Evolutionary conservation across 2,329 filamentous ascomycete genomes (phyloP).

Genomic region (Trichoderma lentiforme): DNA sequence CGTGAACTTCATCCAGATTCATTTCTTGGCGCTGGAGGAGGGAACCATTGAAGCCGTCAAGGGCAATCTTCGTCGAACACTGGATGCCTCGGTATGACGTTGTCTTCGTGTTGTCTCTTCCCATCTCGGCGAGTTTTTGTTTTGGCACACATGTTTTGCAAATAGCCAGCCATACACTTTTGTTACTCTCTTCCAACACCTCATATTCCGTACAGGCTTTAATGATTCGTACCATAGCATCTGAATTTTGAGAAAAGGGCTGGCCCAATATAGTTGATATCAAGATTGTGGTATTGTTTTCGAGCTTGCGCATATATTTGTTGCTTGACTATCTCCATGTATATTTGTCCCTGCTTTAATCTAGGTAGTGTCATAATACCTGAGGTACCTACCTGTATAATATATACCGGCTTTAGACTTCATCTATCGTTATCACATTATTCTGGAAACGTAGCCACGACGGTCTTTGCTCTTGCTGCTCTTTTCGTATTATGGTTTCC

Average conservation of each 20-base stretch:
- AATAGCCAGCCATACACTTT: background rate
- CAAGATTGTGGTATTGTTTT: background rate
- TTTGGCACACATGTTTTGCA: background rate
- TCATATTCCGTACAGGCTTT: background rate
- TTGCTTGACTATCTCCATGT: background rate
- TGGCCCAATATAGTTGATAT: background rate
- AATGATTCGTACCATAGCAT: background rate
- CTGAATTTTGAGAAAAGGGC: background rate
- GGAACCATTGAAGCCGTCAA: constrained; percentile 56
- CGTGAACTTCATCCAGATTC: constrained; percentile 47
- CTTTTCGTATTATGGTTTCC: background rate
- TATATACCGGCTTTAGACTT: background rate
- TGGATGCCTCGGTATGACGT: constrained; percentile 33
- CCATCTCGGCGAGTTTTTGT: background rate
- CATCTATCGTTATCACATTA: background rate
- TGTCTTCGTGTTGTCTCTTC: background rate
- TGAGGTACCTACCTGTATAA: background rate
- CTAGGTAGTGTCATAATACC: background rate
- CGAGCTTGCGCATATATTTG: background rate
- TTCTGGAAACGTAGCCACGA: background rate
- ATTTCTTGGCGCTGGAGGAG: constrained; percentile 63
- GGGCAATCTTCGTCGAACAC: constrained; percentile 54
- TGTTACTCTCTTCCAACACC: background rate
- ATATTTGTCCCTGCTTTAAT: background rate
- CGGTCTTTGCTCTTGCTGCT: background rate